Evolutionary conservation across 2,329 filamentous ascomycete species (phyloP), one percentile per base, ranked within the genome.

Genomic region (Aspergillus clavatus): DNA sequence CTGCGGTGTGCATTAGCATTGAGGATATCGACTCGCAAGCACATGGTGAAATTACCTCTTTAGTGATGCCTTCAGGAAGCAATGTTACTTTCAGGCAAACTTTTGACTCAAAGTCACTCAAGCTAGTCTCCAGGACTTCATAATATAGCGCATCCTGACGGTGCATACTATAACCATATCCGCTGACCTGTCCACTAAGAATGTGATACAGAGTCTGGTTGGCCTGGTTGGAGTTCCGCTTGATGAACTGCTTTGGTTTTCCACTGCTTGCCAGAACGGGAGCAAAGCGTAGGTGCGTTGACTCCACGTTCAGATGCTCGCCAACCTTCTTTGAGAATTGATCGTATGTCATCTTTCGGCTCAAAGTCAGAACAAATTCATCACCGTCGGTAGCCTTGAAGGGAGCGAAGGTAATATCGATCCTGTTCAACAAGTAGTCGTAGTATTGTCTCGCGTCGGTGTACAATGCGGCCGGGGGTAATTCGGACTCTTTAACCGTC

Each of bases 71-170:
- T 52, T 98, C 93, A 31, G 84, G 86, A 37, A 98, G 74, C 82
- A 86, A 91, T 1, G 77, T 87, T 38, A 98, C 72, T 66, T 87
- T 91, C 52, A 97, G 73, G 46, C 75, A 81, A 73, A 94, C 96
- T 74, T 95, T 93, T 45, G 87, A 93, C 62, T 98, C 93, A 35
- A 95, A 77, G 67, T 98, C 94, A 19, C 87, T 86, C 38, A 98
- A 72, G 59, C 89, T 95, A 75, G 96, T 95, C 52, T 98, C 93
- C 31, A 98, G 73, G 22, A 97, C 81, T 66, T 98, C 93, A 62
- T 90, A 98, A 66, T 84, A 97, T 42, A 98, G 75, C 1, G 85
- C 81, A 67, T 97, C 91, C 16, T 78, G 71, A 43, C 83, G 79
- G 61, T 89, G 86, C 45, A 72, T 66, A 48, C 79, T 79, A 55